Evolutionary conservation across 805 yeast species (phyloP), one percentile per base, ranked within the genome.

Genomic region (Teunomyces cretensis): DNA sequence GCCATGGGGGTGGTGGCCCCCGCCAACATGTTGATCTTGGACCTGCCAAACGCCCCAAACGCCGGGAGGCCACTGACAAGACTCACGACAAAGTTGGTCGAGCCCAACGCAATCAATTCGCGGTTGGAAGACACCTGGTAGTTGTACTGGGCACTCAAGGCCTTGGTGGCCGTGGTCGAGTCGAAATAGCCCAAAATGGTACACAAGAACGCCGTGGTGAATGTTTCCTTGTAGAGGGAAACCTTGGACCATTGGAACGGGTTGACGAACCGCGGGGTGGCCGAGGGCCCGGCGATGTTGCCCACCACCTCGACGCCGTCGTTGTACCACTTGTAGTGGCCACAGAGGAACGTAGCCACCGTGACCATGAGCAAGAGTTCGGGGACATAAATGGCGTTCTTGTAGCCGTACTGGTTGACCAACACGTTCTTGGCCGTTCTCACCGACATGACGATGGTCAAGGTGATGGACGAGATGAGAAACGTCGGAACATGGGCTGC

Each of bases 1-100:
- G 67, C 67, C 53, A 74, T 57, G n/a, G 78, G 78, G 12, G 69
- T 50, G 13, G 54, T 56, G 14, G 70, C 70, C 4, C 97, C 97
- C 0, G 70, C 60, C 30, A 49, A 50, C 22, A 60, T 50, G 43
- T 61, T 61, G 26, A 61, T 57, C 44, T 61, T 64, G n/a, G 70
- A 65, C 33, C 71, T 54, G 9, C 71, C 71, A 40, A 66, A 56
- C 0, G 69, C 70, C 1, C 70, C 71, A 49, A 65, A 66, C 6
- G 68, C 59, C 8, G 71, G 71, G 13, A 66, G 47, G 1, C 68
- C 70, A 19, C 69, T 64, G 15, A 64, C 51, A 24, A 64, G 48
- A 13, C 65, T 48, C 22, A 61, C 57, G 2, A 61, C 54, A 16
- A 64, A 44, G 44, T 66, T 66, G 14, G 62, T 54, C 3, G 56